phyloP scores from a whole-genome alignment of 208 protist genomes.

The Acanthamoeba sp. region DNA sequence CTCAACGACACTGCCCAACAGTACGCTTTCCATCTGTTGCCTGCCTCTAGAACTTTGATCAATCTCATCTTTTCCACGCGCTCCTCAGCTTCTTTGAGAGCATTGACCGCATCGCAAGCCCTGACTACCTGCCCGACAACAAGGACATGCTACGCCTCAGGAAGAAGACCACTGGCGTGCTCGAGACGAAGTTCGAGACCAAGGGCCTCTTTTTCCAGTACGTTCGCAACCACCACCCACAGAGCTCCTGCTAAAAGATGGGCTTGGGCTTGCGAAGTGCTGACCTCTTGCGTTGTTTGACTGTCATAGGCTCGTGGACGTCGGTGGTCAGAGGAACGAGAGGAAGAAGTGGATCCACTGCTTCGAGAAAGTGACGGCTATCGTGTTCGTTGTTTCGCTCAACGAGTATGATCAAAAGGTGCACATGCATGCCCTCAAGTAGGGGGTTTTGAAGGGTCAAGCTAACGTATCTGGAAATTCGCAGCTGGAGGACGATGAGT shows the following conservation, averaged over 20 bases:
- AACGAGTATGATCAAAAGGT: constrained; percentile 90
- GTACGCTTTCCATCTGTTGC: constrained; percentile 80
- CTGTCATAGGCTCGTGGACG: constrained; percentile 89
- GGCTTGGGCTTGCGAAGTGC: background rate
- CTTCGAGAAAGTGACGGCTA: constrained; percentile 91
- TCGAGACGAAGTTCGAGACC: constrained; percentile 86
- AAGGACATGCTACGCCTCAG: constrained; percentile 89
- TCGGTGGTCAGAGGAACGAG: constrained; percentile 92
- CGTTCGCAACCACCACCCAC: background rate
- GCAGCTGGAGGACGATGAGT: constrained; percentile 90
- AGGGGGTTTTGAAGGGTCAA: no score
- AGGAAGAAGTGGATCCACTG: constrained; percentile 94
- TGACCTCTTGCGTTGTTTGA: background rate
- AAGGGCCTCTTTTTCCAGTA: constrained; percentile 43
- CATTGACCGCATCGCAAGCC: background rate
- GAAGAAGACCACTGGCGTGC: constrained; percentile 89
- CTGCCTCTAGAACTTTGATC: no score
- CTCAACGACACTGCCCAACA: constrained; percentile 88
- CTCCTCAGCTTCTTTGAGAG: constrained; percentile 82
- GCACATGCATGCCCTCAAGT: background rate
- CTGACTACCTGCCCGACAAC: constrained; percentile 16
- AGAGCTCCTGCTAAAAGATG: no score
- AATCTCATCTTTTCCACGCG: background rate
- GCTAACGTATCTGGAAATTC: no score
- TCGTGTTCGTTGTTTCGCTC: constrained; percentile 89